Percentiles rank a stretch among this genome's conserved stretches.
Evolutionary conservation across 345 rosid species (phyloP).

Genomic region (Angophora floribunda): DNA sequence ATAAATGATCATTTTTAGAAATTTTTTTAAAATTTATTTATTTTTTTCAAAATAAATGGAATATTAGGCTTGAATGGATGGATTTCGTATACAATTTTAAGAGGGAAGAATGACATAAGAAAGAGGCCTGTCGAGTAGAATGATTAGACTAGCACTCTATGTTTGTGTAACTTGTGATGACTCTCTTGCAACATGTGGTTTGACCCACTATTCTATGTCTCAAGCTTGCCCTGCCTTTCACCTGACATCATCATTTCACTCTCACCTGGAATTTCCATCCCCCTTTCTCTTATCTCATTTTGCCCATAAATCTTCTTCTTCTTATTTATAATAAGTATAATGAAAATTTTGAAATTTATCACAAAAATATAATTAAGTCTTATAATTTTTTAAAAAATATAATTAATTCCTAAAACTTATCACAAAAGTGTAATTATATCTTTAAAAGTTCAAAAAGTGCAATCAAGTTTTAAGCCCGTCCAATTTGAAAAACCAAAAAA

Average conservation of each 20-base stretch:
- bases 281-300: not conserved
- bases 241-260: not conserved
- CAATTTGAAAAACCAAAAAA: accelerated
- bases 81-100: not conserved
- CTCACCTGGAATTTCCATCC: not conserved
- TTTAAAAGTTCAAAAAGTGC: too few relatives aligned
- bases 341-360: too few relatives aligned
- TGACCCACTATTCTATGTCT: not conserved
- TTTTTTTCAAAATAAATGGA: too few relatives aligned
- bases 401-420: too few relatives aligned
- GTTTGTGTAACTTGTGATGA: not conserved
- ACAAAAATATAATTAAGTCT: too few relatives aligned
- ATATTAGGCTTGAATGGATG: not conserved
- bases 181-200: not conserved
- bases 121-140: not conserved
- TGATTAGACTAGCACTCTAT: not conserved
- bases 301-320: not conserved
- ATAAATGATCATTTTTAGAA: too few relatives aligned
- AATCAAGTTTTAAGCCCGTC: accelerated
- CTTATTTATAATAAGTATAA: not conserved
- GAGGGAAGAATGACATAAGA: too few relatives aligned
- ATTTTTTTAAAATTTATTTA: too few relatives aligned
- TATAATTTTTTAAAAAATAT: too few relatives aligned
- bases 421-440: too few relatives aligned
- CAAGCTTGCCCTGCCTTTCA: not conserved